A percentile compares a stretch with the other conserved stretches of the same genome.
These are phyloP conservation scores for Cucurbitaria berberidis DNA, from an alignment of 2,329 filamentous ascomycete species.

Conservation along the genomic window DNA sequence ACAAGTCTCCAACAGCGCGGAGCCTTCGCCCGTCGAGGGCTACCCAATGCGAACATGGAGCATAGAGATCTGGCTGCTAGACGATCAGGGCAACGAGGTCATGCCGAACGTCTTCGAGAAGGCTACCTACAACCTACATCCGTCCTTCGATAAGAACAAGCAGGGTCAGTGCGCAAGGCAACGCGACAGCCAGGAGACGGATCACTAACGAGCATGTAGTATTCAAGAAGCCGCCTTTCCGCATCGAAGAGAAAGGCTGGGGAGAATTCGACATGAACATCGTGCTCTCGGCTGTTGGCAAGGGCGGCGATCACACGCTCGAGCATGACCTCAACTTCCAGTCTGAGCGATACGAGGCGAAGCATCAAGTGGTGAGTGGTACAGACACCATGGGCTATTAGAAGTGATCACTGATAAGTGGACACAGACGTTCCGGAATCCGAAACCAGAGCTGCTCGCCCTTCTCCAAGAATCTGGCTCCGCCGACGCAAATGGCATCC, in stretches of 20 bases:
- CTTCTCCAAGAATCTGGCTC: conserved; percentile 83
- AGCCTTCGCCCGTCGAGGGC: conserved; percentile 80
- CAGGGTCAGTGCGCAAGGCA: conserved; percentile 67
- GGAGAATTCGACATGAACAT: conserved; percentile 97
- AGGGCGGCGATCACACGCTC: conserved; percentile 79
- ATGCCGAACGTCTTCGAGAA: conserved; percentile 88
- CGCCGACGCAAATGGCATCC: conserved; percentile 67
- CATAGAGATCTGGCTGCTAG: conserved; percentile 82
- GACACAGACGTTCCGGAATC: conserved; percentile 81
- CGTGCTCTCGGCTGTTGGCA: conserved; percentile 80
- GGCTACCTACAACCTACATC: conserved; percentile 90
- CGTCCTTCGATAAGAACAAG: conserved; percentile 84
- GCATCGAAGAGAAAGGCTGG: conserved; percentile 93
- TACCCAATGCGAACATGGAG: conserved; percentile 95
- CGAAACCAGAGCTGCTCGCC: conserved; percentile 81
- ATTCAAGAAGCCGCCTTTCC: conserved; percentile 84
- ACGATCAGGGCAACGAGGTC: conserved; percentile 84
- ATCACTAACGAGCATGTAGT: conserved; percentile 37
- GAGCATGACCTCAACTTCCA: conserved; percentile 92
- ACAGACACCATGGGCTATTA: neutral
- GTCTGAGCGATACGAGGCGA: conserved; percentile 78
- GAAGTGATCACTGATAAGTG: conserved; percentile 8
- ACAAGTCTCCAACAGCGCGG: conserved; percentile 62
- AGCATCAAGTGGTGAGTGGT: conserved; percentile 71
- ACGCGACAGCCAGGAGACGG: neutral